Evolutionary conservation across 768 basidiomycete genomes (phyloP), one percentile per base, ranked within the genome.

Genomic region (Daedaleopsis nitida): DNA sequence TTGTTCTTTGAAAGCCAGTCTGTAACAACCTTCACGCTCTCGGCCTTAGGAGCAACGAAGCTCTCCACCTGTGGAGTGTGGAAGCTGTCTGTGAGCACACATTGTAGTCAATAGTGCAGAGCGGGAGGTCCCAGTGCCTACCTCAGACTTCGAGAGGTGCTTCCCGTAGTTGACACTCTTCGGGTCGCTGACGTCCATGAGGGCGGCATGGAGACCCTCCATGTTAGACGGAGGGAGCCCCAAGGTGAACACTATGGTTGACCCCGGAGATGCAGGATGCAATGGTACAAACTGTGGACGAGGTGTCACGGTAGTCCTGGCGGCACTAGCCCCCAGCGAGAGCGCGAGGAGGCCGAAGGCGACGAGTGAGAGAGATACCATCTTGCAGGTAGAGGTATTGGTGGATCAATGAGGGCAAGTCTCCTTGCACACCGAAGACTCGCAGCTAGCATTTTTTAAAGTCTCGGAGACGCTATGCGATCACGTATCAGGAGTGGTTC

Each of bases 161-260:
- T 61, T 52, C 5, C 64, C 64, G 19, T 65, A 65, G 16, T 68
- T 63, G 8, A 70, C 58, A 63, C 71, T 78, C 24, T 68, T 61
- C 2, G 79, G 78, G 17, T 73, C 73, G 58, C 75, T 77, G 66
- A 78, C 75, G 34, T 71, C 75, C 45, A 70, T 58, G 12, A 78
- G 68, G 21, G 54, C 23, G 65, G 68, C 49, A 72, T 64, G 60
- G 74, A 80, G 72, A 7, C 77, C 77, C 2, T 51, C 51, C 23
- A 74, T 69, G 61, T 80, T 67, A 37, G 59, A 70, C 45, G 73
- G 72, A 38, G 66, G 65, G 47, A 80, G 67, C 2, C 70, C 77
- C 35, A 80, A 62, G 34, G 51, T 37, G 44, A 64, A 53, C 4
- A 34, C 6, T 16, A 60, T 19, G n/a, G 47, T 45, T 23, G 43